Base-by-base conservation (phyloP, 1,284 basidiomycete species). In the Leucoagaricus sp. region DNA sequence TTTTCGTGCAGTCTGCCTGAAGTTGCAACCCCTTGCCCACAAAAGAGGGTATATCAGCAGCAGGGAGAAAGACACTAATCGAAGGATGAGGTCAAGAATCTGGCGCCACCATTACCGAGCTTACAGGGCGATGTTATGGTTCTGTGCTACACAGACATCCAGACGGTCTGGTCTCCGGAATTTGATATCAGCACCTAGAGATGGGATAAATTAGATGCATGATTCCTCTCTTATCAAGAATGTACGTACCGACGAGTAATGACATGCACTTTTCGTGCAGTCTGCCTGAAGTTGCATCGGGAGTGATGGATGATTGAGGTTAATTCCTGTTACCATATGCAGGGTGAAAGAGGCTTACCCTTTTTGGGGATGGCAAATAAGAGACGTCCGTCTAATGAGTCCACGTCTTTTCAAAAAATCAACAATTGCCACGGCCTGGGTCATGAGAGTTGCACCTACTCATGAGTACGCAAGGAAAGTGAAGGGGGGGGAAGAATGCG, bases 301-400 rank as follows among this genome's bases (percentile, higher is more conserved):
- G n/a, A n/a, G 33, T 33, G 15, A 45, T 31, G 21, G 25, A 17
- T 34, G 38, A 50, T 53, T 52, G 57, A 60, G 17, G 47, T 41
- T 17, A 42, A 8, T 9, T 31, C 38, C 29, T 44, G 42, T 57
- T 46, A 15, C 48, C 49, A 49, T 19, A 53, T 50, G 40, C 41
- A 47, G 42, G 31, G 45, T n/a, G 25, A 50, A n/a, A 40, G n/a
- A 19, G 19, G 63, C 69, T 49, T 59, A 90, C 96, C 96, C 85
- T 99, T 99, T 79, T 99, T 99, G 1, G 96, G 96, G 65, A 99
- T 93, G 5, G 96, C 96, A 67, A 99, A 96, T 31, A 99, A 78
- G 57, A 98, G 69, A 48, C 96, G 85, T 45, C 81, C 80, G 55
- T 82, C 73, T 41, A 85, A 72, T 17, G 78, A 65, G 61, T 84